These are phyloP conservation scores for Dioscorea dumetorum DNA, from an alignment of 106 monocot species.

Conservation along the genomic window DNA sequence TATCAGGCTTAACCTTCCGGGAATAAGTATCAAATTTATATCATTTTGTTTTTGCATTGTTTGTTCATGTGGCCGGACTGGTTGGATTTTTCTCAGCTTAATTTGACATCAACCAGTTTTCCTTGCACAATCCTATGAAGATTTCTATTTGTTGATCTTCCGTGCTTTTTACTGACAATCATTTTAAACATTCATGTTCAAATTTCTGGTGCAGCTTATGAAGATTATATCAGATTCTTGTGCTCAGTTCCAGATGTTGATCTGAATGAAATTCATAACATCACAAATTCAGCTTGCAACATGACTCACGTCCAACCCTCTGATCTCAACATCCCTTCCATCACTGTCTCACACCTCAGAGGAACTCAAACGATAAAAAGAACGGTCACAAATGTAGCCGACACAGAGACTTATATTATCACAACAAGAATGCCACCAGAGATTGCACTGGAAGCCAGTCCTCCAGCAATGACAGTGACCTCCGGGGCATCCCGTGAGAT, in stretches of 20 bases:
- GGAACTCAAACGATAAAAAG: conserved; percentile 67
- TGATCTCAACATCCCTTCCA: conserved; percentile 78
- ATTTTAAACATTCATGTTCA: no score
- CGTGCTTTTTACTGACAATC: no score
- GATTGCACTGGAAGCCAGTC: conserved; percentile 74
- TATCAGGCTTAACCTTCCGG: no score
- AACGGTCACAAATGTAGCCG: conserved; percentile 62
- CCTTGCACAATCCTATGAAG: no score
- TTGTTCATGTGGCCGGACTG: no score
- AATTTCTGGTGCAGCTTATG: conserved; percentile 40
- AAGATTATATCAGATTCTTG: conserved; percentile 82
- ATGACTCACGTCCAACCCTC: conserved; percentile 35
- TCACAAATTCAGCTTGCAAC: conserved; percentile 57
- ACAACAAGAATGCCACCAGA: conserved; percentile 85
- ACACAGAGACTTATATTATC: conserved; percentile 69
- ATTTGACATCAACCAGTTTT: no score
- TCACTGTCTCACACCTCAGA: conserved; percentile 62
- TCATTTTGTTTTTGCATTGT: no score
- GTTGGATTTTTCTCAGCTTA: no score
- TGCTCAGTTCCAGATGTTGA: conserved; percentile 69
- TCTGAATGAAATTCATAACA: conserved; percentile 51
- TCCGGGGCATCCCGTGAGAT: conserved; percentile 58
- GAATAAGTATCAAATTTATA: no score
- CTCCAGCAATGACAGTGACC: conserved; percentile 63
- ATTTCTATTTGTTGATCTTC: no score